Conservation (phyloP, 2,329 filamentous ascomycete genomes). For the Aspergillus transmontanensis region DNA sequence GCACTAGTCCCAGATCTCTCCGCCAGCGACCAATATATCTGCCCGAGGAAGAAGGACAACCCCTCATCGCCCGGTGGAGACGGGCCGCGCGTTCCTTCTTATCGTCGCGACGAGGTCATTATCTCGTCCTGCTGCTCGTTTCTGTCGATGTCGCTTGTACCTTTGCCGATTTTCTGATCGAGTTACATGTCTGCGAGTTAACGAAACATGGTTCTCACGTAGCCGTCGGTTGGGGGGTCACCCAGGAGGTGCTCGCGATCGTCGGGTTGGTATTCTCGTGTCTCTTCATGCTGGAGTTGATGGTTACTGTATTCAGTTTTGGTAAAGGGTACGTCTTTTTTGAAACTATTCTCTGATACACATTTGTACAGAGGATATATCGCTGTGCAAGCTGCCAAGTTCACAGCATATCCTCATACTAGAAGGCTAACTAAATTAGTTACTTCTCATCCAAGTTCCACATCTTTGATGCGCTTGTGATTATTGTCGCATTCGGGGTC, state of each 20-base stretch:
- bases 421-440: neutral
- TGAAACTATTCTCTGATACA: neutral
- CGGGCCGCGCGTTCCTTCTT: neutral
- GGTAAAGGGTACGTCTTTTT: neutral
- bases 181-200: neutral
- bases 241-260: neutral
- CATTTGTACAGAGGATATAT: neutral
- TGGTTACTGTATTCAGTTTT: neutral
- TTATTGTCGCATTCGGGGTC: neutral
- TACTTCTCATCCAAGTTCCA: neutral
- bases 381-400: neutral
- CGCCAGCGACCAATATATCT: neutral
- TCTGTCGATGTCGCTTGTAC: neutral
- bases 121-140: neutral
- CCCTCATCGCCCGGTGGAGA: neutral
- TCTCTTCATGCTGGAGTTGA: neutral
- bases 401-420: no score
- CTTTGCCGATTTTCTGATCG: neutral
- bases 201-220: neutral
- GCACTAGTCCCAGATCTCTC: neutral
- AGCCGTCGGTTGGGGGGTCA: neutral
- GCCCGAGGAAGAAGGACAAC: neutral
- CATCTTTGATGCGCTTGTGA: neutral
- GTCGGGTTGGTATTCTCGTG: neutral
- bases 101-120: neutral